Percentiles rank a stretch among this genome's conserved stretches.
Conservation (phyloP, 2,329 filamentous ascomycete genomes). For the Diaporthe destruens region DNA sequence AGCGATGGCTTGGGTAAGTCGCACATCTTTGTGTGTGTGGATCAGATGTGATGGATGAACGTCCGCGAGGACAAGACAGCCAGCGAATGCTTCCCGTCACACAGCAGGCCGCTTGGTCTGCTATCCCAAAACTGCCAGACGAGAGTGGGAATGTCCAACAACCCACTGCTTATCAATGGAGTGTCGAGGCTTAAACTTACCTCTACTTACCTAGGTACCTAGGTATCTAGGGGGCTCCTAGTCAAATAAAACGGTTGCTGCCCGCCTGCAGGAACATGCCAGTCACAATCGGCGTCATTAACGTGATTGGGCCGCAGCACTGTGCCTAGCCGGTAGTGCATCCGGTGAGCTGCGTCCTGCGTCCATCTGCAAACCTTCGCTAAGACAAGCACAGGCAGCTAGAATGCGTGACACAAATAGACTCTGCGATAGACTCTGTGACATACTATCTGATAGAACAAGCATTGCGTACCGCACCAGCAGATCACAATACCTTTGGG, state of each 20-base stretch:
- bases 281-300: neutral
- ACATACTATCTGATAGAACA: neutral
- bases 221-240: too few relatives aligned
- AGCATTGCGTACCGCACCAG: neutral
- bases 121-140: neutral
- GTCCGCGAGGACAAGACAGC: neutral
- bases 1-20: neutral
- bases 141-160: neutral
- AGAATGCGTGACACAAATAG: neutral
- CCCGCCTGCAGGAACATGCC: neutral
- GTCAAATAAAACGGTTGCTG: too few relatives aligned
- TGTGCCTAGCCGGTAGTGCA: slow-evolving; percentile 1
- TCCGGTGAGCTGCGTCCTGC: neutral
- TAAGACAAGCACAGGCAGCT: neutral
- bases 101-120: neutral
- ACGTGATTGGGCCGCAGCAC: neutral
- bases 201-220: too few relatives aligned
- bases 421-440: neutral
- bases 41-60: neutral
- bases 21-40: slow-evolving; percentile 10
- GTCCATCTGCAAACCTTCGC: neutral
- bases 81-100: neutral
- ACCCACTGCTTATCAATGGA: neutral
- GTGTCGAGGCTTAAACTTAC: neutral
- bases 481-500: neutral